Evolutionary conservation across 2,329 filamentous ascomycete species (phyloP), one percentile per base, ranked within the genome.

Genomic region (Colletotrichum sp.): DNA sequence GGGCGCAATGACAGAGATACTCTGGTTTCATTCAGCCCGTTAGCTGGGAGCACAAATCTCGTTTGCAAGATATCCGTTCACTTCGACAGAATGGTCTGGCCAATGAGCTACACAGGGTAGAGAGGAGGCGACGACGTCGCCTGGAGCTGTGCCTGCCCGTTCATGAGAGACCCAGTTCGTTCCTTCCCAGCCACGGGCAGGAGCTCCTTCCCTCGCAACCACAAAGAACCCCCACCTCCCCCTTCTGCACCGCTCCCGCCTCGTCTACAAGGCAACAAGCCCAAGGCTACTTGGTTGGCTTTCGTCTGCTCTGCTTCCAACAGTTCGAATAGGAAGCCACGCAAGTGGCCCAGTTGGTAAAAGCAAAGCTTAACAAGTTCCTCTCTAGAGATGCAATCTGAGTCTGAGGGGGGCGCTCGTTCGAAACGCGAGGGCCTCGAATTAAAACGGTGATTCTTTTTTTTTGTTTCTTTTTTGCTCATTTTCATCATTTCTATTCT

Each of bases 121-220:
- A 1, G 38, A 18, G 0, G 38, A 18, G 0, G 9, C 8, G 0
- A 12, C 0, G 43, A 4, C 12, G 13, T 21, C 11, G 11, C 43
- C 43, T 51, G 11, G 43, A 51, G n/a, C 43, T 24, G 12, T 21
- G 3, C 18, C 11, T 47, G 11, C 3, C 11, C n/a, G 0, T 21
- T 6, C 3, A 4, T 13, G 18, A 21, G 43, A 47, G 43, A 47
- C 18, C 43, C 11, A 4, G 11, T 1, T 1, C 43, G 43, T 8
- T 47, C 43, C 43, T 47, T 21, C 43, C 43, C n/a, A 21, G 12
- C 11, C 43, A 47, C 1, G 8, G 6, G 3, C 43, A 1, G 18
- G 5, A 47, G 43, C 43, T 2, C 43, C 3, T 47, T 21, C 43
- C 43, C n/a, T 21, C 43, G 12, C 4, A 51, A 51, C 43, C n/a